Percentiles rank a stretch among this genome's conserved stretches.
phyloP scores from a whole-genome alignment of 192 early-diverging fungal genomes.

The Neocallimastix lanati region DNA sequence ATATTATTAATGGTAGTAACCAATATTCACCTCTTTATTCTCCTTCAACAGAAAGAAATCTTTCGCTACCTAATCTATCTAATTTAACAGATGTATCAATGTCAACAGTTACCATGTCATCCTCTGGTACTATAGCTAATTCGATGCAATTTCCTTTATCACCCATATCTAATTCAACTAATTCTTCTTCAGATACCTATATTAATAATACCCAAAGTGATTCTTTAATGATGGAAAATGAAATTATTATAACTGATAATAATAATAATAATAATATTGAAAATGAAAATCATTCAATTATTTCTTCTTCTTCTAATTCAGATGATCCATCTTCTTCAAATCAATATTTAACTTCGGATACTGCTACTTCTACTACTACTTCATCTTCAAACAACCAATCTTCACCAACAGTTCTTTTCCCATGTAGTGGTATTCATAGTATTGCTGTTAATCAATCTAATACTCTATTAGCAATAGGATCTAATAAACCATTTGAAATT shows the following conservation, averaged over 20 bases:
- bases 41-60: not conserved
- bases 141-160: not conserved
- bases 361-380: not conserved
- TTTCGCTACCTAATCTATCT: not conserved
- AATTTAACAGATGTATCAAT: not conserved
- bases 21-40: not conserved
- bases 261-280: not conserved
- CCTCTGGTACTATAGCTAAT: not conserved
- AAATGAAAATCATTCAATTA: not conserved
- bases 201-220: not conserved
- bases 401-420: not conserved
- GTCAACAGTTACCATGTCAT: not conserved
- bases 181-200: not conserved
- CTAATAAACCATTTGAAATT: constrained; percentile 30
- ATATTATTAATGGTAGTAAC: not conserved
- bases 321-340: not conserved
- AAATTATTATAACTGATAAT: not conserved
- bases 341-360: not conserved
- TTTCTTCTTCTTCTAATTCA: not conserved
- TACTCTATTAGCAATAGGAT: constrained; percentile 44
- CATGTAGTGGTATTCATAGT: constrained; percentile 32
- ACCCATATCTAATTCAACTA: not conserved
- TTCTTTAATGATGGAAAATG: not conserved
- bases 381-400: not conserved
- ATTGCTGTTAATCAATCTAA: constrained; percentile 38